Base-by-base conservation (phyloP, 306 rosid genomes). In the Prunus campanulata region DNA sequence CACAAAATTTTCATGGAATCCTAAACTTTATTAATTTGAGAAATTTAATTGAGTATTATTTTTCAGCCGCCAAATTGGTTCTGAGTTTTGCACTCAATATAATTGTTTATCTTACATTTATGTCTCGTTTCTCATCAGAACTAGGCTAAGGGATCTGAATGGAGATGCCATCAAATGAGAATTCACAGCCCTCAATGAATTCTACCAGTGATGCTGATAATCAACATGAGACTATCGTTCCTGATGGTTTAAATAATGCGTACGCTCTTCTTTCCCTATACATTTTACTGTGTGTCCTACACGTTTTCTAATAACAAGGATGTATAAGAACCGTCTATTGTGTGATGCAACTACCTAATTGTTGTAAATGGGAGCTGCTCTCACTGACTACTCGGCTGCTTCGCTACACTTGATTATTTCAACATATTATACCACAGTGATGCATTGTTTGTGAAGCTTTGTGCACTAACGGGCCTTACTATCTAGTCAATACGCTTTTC, bases 111-210 rank as follows among this genome's bases (percentile, higher is more conserved):
- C 25, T 69, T 52, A 5, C 1, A 13, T 2, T 27, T 51, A 49
- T 56, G 2, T 56, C 20, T 3, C 20, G 7, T 56, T 19, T 56
- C 3, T 56, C 25, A 19, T 56, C 62, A 9, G 5, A 56, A 20
- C 27, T 56, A n/a, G 62, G 27, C 11, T 56, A n/a, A 61, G 71
- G 73, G 51, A 51, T 35, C 22, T 30, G 47, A 32, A 93, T 90
- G 97, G 96, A 86, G 80, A 56, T 62, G 77, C 83, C 85, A 71
- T 46, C 91, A 24, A 73, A 44, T 46, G 90, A 86, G n/a, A 70
- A 72, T 86, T 71, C 75, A 46, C 83, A 73, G 57, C 78, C 76
- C 25, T 73, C 72, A 9, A 57, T 75, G 6, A 56, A 71, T 82
- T 44, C 91, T 60, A 80, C 90, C 39, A 74, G 63, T 65, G 87